A percentile compares a stretch with the other conserved stretches of the same genome.
These are phyloP conservation scores for Colletotrichum abscissum DNA, from an alignment of 2,329 filamentous ascomycete species.

Conservation along the genomic window DNA sequence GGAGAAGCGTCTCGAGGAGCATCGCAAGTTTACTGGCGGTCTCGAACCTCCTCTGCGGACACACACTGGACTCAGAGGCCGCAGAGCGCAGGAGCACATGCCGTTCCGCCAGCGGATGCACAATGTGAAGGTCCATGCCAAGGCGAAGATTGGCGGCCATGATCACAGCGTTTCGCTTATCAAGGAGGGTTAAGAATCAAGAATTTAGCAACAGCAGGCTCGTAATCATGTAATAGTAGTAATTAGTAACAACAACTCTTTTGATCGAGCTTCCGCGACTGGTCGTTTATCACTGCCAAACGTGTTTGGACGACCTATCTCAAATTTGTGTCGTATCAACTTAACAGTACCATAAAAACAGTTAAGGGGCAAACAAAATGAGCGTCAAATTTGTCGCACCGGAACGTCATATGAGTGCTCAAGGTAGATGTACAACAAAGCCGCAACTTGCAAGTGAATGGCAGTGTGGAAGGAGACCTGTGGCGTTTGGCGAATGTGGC, in stretches of 20 bases:
- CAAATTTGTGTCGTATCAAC: too few species aligned
- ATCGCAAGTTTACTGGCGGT: conserved; percentile 33
- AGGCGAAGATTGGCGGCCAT: conserved; percentile 26
- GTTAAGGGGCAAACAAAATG: background rate
- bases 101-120: conserved; percentile 44
- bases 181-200: conserved; percentile 42
- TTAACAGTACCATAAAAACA: too few species aligned
- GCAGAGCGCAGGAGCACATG: conserved; percentile 43
- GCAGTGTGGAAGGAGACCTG: background rate
- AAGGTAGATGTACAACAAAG: too few species aligned
- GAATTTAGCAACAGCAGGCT: background rate
- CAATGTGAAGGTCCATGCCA: conserved; percentile 42
- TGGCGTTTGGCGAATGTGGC: background rate
- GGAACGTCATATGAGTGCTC: too few species aligned
- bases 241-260: background rate
- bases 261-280: background rate
- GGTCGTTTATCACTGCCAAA: background rate
- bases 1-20: conserved; percentile 37
- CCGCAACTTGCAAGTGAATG: background rate
- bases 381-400: background rate
- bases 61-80: conserved; percentile 46
- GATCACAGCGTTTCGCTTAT: conserved; percentile 18
- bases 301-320: too few species aligned
- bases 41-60: conserved; percentile 43
- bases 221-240: background rate